Conservation (phyloP, 768 basidiomycete species). For the Gymnopilus junonius region DNA sequence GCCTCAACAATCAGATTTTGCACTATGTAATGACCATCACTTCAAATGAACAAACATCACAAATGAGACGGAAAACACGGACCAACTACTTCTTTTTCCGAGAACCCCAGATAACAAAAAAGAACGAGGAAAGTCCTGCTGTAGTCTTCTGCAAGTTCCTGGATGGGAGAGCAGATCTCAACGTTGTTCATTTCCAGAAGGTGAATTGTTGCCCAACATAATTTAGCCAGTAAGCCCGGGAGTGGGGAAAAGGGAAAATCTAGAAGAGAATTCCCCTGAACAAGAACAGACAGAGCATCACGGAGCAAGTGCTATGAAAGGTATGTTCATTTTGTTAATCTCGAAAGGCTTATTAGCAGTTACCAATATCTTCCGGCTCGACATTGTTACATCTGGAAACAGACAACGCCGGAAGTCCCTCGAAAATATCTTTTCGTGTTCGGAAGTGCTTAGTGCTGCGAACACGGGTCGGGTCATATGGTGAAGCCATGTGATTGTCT, state of each 20-base stretch:
- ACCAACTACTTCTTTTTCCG: conserved; percentile 21
- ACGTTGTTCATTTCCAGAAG: conserved; percentile 24
- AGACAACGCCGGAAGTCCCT: conserved; percentile 14
- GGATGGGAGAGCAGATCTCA: conserved; percentile 10
- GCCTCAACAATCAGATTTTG: conserved; percentile 22
- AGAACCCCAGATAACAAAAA: conserved; percentile 30
- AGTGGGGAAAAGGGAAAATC: neutral
- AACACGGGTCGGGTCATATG: conserved; percentile 35
- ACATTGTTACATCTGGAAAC: conserved; percentile 15
- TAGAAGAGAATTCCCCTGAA: neutral
- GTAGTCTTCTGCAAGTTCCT: conserved; percentile 21
- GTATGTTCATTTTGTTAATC: neutral
- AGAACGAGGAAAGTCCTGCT: conserved; percentile 33
- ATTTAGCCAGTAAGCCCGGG: conserved; percentile 31
- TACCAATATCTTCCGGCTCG: conserved; percentile 21
- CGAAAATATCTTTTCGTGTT: neutral
- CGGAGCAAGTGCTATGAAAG: neutral
- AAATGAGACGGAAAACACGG: neutral
- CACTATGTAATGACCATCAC: conserved; percentile 4
- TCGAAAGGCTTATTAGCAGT: neutral
- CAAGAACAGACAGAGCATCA: neutral
- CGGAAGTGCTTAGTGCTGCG: neutral
- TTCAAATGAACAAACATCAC: neutral
- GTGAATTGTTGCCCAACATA: conserved; percentile 31
- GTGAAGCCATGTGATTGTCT: conserved; percentile 62